Evolutionary conservation across 2,329 filamentous ascomycete genomes (phyloP), one percentile per base, ranked within the genome.

Genomic region (Penicillium sp.): DNA sequence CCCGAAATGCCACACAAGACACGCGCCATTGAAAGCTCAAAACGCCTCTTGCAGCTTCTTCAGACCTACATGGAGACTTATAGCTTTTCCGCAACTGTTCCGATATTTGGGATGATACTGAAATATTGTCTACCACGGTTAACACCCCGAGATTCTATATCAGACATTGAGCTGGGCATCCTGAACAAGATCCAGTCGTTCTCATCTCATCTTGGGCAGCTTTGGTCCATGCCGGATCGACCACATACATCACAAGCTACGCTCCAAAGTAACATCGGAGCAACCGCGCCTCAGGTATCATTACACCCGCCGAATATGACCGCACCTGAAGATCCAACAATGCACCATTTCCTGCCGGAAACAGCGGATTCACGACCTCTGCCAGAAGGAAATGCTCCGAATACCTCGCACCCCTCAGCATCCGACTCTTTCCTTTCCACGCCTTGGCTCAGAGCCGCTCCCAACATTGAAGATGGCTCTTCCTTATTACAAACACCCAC

Each of bases 41-140:
- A 69, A 39, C 64, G 70, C 11, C 57, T 72, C 5, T 57, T 71
- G 10, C 62, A 67, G 24, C 61, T 75, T 36, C 57, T 75, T 8
- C 70, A 69, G 30, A 56, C 61, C 54, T 67, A 72, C 53, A 62
- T 77, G 64, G 71, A 75, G 35, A 69, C 63, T 14, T 74, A 72
- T 53, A 72, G 73, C 27, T 69, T 69, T 49, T 72, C 63, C 31
- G 74, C 67, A 44, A 71, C 62, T 45, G 70, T 56, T 55, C 74
- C 67, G 49, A 80, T 68, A 0, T 74, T 74, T 48, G 73, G 73
- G 20, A 69, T 70, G 56, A 68, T 73, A 22, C 60, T 75, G 25
- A 69, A 64, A 35, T 66, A 66, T 48, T 67, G 68, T 14, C 63
- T 70, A 68, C 54, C 58, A 3, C 45, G 31, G 5, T 31, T 45